Evolutionary conservation across 2,329 filamentous ascomycete genomes (phyloP).

Genomic region (Cytospora piceicola): DNA sequence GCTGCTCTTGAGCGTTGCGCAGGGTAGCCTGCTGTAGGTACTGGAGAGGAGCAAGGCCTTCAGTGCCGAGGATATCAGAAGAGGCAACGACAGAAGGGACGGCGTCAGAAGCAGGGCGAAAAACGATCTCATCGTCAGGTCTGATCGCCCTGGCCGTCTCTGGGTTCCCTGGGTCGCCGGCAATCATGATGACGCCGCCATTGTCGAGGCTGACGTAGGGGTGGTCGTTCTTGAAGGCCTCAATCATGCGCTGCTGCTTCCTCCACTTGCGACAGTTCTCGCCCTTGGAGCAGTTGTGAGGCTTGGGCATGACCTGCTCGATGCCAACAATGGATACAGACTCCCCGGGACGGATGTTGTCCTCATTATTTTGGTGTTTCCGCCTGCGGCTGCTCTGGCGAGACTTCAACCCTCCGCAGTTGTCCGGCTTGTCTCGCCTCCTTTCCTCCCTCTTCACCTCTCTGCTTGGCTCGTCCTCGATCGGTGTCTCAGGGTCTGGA

Average conservation of each 20-base stretch:
- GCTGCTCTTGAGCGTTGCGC: slow-evolving; percentile 68
- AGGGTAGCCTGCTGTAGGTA: slow-evolving; percentile 76
- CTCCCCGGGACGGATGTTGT: slow-evolving; percentile 76
- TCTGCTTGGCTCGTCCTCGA: slow-evolving; percentile 61
- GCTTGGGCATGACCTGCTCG: slow-evolving; percentile 83
- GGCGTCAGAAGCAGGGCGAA: slow-evolving; percentile 73
- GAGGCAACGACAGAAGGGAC: slow-evolving; percentile 86
- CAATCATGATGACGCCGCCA: slow-evolving; percentile 73
- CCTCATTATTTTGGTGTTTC: slow-evolving; percentile 53
- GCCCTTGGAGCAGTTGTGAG: slow-evolving; percentile 83
- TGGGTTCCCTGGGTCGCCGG: slow-evolving; percentile 79
- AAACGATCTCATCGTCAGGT: slow-evolving; percentile 53
- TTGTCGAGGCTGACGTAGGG: slow-evolving; percentile 65
- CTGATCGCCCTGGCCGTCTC: slow-evolving; percentile 63
- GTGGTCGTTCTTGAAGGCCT: slow-evolving; percentile 74
- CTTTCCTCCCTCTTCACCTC: slow-evolving; percentile 52
- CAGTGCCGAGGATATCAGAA: slow-evolving; percentile 83
- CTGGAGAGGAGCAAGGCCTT: slow-evolving; percentile 63
- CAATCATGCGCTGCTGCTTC: slow-evolving; percentile 77
- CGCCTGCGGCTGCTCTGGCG: slow-evolving; percentile 45
- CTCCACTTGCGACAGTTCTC: slow-evolving; percentile 83
- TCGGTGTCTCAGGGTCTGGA: slow-evolving; percentile 60
- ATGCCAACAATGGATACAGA: slow-evolving; percentile 92
- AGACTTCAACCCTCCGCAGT: slow-evolving; percentile 44
- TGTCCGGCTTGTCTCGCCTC: slow-evolving; percentile 42